These are phyloP conservation scores for Flaveria bidentis DNA, from an alignment of 129 eudicot species.

Conservation along the genomic window DNA sequence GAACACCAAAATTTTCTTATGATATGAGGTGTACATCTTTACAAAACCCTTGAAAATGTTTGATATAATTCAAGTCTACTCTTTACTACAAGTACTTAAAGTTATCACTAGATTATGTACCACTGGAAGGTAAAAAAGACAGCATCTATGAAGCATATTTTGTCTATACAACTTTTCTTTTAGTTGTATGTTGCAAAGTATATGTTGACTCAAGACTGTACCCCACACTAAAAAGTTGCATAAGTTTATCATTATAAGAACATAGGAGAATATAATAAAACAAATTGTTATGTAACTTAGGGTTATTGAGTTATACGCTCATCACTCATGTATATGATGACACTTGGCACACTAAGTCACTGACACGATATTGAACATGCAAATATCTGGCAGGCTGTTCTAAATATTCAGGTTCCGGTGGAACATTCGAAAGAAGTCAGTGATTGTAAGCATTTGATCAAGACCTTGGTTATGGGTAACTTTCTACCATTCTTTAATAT, in stretches of 20 bases:
- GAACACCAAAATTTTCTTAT: slow-evolving; percentile 8
- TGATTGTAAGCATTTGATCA: slow-evolving; percentile 93
- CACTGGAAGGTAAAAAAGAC: not conserved
- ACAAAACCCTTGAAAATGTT: not conserved
- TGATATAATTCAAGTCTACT: slow-evolving; percentile 17
- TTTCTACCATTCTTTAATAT: slow-evolving; percentile 22
- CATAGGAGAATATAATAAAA: slow-evolving; percentile 6
- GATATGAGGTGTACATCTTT: not conserved
- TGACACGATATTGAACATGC: slow-evolving; percentile 21
- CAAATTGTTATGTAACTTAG: slow-evolving; percentile 5
- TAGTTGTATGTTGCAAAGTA: slow-evolving; percentile 8
- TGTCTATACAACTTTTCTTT: not conserved
- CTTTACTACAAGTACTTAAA: slow-evolving; percentile 1
- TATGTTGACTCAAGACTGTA: slow-evolving; percentile 20
- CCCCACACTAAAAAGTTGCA: slow-evolving; percentile 7
- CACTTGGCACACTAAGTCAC: slow-evolving; percentile 3
- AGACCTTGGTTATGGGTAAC: slow-evolving; percentile 94
- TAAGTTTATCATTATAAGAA: slow-evolving; percentile 11
- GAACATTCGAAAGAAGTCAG: slow-evolving; percentile 92
- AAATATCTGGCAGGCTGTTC: slow-evolving; percentile 69
- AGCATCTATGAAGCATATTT: not conserved
- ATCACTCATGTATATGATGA: not conserved
- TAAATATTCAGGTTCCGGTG: slow-evolving; percentile 80
- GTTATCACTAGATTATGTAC: not conserved
- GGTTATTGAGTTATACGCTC: not conserved